A percentile compares a stretch with the other conserved stretches of the same genome.
Conservation (phyloP, 2,329 filamentous ascomycete species). For the Emergomyces africanus region DNA sequence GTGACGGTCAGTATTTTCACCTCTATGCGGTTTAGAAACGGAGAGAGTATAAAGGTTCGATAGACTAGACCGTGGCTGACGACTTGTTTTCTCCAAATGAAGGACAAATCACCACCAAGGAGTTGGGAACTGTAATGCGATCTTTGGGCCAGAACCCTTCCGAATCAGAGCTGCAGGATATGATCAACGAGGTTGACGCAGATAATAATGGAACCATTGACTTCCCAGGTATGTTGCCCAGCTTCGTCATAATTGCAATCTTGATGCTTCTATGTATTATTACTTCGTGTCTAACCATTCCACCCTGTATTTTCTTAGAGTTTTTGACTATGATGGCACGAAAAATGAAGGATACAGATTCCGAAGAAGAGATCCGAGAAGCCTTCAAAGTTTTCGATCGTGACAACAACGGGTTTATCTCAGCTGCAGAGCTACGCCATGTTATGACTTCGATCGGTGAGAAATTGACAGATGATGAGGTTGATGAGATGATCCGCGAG, state of each 20-base stretch:
- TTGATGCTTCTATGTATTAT: neutral
- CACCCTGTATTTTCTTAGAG: conserved; percentile 37
- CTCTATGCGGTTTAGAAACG: neutral
- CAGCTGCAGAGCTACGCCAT: conserved; percentile 72
- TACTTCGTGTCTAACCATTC: conserved; percentile 6
- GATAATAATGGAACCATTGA: conserved; percentile 91
- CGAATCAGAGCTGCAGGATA: conserved; percentile 80
- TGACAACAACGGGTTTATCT: conserved; percentile 87
- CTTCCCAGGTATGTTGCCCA: conserved; percentile 57
- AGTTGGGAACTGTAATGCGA: conserved; percentile 81
- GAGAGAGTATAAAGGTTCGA: neutral
- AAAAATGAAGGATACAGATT: conserved; percentile 91
- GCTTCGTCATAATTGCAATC: neutral
- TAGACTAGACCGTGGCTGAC: neutral
- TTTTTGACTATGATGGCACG: conserved; percentile 90
- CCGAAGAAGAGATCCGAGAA: conserved; percentile 80
- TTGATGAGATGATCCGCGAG: conserved; percentile 88
- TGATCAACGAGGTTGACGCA: conserved; percentile 89
- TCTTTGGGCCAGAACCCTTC: conserved; percentile 82
- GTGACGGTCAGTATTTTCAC: conserved; percentile 58
- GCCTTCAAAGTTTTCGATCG: conserved; percentile 86
- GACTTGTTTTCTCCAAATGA: conserved; percentile 5
- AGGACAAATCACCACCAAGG: conserved; percentile 89
- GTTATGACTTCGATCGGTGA: conserved; percentile 89
- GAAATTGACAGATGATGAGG: conserved; percentile 82